Evolutionary conservation across 108 stramenopile species (phyloP).

Genomic region (Epithemia pelagica): DNA sequence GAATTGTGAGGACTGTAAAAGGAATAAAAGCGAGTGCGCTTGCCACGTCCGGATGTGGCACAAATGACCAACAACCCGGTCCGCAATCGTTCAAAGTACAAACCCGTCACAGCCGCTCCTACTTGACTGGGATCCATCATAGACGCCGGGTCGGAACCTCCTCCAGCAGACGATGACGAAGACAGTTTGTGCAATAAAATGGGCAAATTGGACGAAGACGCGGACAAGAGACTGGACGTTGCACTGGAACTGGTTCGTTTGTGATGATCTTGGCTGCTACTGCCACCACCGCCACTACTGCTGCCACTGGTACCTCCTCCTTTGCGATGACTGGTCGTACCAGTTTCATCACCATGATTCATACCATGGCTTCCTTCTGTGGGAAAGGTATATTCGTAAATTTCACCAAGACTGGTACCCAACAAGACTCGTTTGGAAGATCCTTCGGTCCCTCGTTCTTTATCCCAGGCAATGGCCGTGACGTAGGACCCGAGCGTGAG

Average conservation of each 20-base stretch:
- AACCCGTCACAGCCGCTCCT: slow-evolving; percentile 40
- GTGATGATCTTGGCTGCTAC: neutral
- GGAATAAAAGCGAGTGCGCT: slow-evolving; percentile 71
- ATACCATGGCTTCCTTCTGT: no score
- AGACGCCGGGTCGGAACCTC: neutral
- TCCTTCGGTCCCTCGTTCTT: slow-evolving; percentile 75
- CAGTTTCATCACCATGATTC: neutral
- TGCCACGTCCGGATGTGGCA: slow-evolving; percentile 56
- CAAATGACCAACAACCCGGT: slow-evolving; percentile 57
- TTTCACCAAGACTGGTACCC: slow-evolving; percentile 69
- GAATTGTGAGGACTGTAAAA: slow-evolving; percentile 51
- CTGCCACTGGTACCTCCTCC: slow-evolving; percentile 13
- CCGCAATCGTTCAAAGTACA: slow-evolving; percentile 48
- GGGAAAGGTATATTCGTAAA: slow-evolving; percentile 68
- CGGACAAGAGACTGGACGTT: neutral
- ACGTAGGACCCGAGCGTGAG: slow-evolving; percentile 68
- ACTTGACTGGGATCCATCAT: slow-evolving; percentile 17
- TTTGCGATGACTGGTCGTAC: slow-evolving; percentile 5
- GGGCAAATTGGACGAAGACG: slow-evolving; percentile 1
- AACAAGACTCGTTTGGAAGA: slow-evolving; percentile 65
- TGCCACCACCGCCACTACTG: neutral
- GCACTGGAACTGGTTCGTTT: neutral
- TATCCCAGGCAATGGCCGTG: slow-evolving; percentile 80
- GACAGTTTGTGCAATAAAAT: slow-evolving; percentile 21
- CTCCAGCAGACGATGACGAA: slow-evolving; percentile 23